Percentiles rank a stretch among this genome's conserved stretches.
These are phyloP conservation scores for Crocinoboletus sp. DNA, from an alignment of 1,284 basidiomycete species.

Conservation along the genomic window DNA sequence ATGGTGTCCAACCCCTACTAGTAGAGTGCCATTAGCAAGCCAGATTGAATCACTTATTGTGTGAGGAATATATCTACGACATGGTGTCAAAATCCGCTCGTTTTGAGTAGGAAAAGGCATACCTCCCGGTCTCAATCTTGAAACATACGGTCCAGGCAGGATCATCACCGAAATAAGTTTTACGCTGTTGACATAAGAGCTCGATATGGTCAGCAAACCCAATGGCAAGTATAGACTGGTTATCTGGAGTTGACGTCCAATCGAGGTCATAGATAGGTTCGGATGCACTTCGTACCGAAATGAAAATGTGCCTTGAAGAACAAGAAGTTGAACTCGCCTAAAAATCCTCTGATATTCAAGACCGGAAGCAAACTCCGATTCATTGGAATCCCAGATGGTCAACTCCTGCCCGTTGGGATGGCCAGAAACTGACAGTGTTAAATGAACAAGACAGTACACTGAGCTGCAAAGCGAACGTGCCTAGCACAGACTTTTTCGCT, in stretches of 20 bases:
- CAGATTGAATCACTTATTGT: conserved; percentile 85
- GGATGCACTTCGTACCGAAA: conserved; percentile 14
- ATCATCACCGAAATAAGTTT: conserved; percentile 83
- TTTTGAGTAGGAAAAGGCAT: conserved; percentile 16
- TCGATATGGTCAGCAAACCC: conserved; percentile 76
- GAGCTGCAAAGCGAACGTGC: conserved; percentile 34
- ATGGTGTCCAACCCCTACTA: conserved; percentile 74
- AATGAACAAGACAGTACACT: conserved; percentile 5
- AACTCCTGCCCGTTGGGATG: conserved; percentile 63
- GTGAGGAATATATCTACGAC: conserved; percentile 62
- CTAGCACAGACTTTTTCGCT: conserved; percentile 82
- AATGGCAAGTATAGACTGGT: conserved; percentile 85
- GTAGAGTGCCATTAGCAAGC: conserved; percentile 74
- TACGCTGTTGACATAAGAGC: conserved; percentile 82
- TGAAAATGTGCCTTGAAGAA: not conserved
- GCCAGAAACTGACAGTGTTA: conserved; percentile 45
- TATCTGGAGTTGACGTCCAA: conserved; percentile 88
- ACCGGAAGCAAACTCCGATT: conserved; percentile 91
- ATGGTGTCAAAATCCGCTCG: conserved; percentile 1
- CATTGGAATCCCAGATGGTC: conserved; percentile 92
- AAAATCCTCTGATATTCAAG: conserved; percentile 67
- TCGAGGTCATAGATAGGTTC: conserved; percentile 78
- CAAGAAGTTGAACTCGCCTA: conserved; percentile 40
- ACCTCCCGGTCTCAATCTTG: conserved; percentile 69
- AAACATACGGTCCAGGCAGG: conserved; percentile 78